Evolutionary conservation across 2,329 filamentous ascomycete species (phyloP), one percentile per base, ranked within the genome.

Genomic region (Colletotrichum acutatum): DNA sequence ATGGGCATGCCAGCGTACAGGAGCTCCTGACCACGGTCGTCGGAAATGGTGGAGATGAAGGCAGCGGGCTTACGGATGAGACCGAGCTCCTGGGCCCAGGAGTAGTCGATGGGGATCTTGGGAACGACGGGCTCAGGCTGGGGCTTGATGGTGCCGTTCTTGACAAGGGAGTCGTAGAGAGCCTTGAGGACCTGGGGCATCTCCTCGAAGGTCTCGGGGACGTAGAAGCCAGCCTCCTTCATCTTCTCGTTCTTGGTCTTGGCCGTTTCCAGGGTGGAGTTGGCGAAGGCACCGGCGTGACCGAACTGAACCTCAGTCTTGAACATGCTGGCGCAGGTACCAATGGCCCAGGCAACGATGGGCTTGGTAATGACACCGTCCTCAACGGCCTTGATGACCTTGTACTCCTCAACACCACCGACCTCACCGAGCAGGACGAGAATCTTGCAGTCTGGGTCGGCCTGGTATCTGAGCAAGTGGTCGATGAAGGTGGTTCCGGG

Each of bases 251-350:
- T 99, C 94, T 99, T 99, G 85, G 90, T 90, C 72, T 94, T 93
- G 71, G 97, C 97, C 74, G 97, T 98, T 91, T 99, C 97, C 80
- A 99, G 95, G 86, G 98, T 94, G 72, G 97, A 99, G 92, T 99
- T 99, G 90, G 97, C 97, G 78, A 98, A 98, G 67, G 97, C 95
- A 86, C 97, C 97, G 80, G 97, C 97, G 88, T 99, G 97, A 81
- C 97, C 97, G 87, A 99, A 99, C 86, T 99, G 97, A 58, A 99
- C 97, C 89, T 99, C 97, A 53, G 97, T 99, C 93, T 98, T 98
- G 90, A 99, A 97, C 95, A 99, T 97, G 90, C 94, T 96, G 76
- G 97, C 97, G 85, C 97, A 98, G 80, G 97, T 99, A 89, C 97
- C 97, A 81, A 99, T 99, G 78, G 97, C 97, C 97, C 97, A 99